Evolutionary conservation across 164 flowering plant genomes (phyloP), one percentile per base, ranked within the genome.

Genomic region (Umbilicus rupestris): DNA sequence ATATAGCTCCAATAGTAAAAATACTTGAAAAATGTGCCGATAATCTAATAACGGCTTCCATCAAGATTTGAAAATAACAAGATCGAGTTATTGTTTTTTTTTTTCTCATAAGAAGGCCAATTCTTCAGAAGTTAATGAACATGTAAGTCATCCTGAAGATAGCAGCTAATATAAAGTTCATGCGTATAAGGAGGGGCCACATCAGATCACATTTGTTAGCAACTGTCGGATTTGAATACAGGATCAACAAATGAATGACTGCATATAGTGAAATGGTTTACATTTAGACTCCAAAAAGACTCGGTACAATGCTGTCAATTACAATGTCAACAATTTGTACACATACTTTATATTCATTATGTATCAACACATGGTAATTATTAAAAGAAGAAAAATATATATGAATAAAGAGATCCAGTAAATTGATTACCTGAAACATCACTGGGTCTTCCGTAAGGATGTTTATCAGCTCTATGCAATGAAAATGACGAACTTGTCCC

Each of bases 401-500:
- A 41, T 49, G 55, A 1, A 5, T 2, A 49, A 4, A 7, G 28
- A 49, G 11, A 49, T 5, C 7, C 55, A 49, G 55, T 10, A 14
- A 0, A 1, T 49, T n/a, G 22, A 55, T 31, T 67, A 88, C 95
- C 91, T 81, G 73, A 80, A 64, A 71, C 75, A 73, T 77, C 87
- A 2, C 79, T 82, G 66, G 76, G 60, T 64, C 77, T 77, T 75
- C 79, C 86, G 71, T 81, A 52, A 72, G 71, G 82, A 30, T 79
- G 35, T 50, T 76, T 77, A 49, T 85, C 96, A 44, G 63, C 70
- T 72, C 78, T 82, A 52, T 82, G 78, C 66, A 75, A 15, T 50
- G 79, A 64, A 31, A 66, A 44, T n/a, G 84, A 67, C 42, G 83
- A 69, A 44, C 78, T 65, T 77, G 71, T 80, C 65, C 65, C 82